Evolutionary conservation across 768 basidiomycete species (phyloP).

Genomic region (Mycena venus): DNA sequence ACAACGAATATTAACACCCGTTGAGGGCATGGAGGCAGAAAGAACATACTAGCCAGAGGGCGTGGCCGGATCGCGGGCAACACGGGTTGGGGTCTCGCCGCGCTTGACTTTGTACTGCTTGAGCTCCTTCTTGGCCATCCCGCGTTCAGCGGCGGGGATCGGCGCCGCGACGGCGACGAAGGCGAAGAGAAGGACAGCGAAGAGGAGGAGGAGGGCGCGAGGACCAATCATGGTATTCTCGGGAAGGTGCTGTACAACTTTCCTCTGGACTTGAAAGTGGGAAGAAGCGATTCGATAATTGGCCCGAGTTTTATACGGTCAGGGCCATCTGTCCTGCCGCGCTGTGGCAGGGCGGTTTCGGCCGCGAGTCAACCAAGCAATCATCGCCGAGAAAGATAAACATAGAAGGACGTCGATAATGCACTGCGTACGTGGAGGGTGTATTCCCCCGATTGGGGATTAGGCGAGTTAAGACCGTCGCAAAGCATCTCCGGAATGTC

Average conservation of each 20-base stretch:
- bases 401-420: constrained; percentile 16
- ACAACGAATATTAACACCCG: background rate
- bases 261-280: background rate
- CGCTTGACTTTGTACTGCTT: constrained; percentile 45
- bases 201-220: constrained; percentile 34
- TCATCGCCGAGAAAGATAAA: constrained; percentile 6
- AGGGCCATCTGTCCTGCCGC: background rate
- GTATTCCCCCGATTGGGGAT: constrained; percentile 3
- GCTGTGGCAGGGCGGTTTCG: background rate
- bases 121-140: constrained; percentile 34
- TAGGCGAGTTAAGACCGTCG: constrained; percentile 32
- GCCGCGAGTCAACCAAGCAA: background rate
- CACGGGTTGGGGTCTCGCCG: constrained; percentile 30
- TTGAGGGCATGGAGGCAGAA: background rate
- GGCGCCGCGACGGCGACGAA: constrained; percentile 35
- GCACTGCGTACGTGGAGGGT: constrained; percentile 6
- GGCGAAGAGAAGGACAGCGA: constrained; percentile 40
- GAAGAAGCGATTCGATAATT: background rate
- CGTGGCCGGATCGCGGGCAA: constrained; percentile 15
- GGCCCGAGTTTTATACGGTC: constrained; percentile 11
- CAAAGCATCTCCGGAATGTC: constrained; percentile 11
- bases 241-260: background rate
- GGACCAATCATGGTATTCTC: constrained; percentile 26
- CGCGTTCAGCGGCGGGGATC: constrained; percentile 26
- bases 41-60: constrained; percentile 30